Evolutionary conservation across 352 stramenopile genomes (phyloP).

Genomic region (Phytophthora europaea): DNA sequence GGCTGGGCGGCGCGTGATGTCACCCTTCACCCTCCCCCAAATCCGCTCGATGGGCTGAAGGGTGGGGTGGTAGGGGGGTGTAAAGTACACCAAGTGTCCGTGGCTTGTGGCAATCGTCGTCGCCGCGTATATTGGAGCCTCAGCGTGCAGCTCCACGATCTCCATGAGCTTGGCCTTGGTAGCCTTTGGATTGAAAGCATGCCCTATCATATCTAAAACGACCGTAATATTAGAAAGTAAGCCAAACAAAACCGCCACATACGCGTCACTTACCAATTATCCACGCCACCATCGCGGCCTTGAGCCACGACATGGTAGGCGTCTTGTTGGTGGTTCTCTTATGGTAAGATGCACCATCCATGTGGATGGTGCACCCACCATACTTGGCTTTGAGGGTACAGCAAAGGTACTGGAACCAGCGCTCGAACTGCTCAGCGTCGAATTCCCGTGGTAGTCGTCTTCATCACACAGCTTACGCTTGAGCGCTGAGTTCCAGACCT

Average conservation of each 20-base stretch:
- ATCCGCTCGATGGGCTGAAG: neutral
- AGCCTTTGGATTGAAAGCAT: neutral
- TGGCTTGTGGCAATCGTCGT: neutral
- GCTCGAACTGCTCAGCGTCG: neutral
- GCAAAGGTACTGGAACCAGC: neutral
- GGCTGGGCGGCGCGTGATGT: neutral
- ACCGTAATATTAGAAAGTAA: too few species aligned
- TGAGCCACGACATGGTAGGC: neutral
- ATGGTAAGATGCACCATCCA: neutral
- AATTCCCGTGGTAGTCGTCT: neutral
- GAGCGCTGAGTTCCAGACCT: too few species aligned
- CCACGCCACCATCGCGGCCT: neutral
- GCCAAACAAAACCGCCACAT: too few species aligned
- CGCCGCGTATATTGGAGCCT: too few species aligned
- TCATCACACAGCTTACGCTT: too few species aligned
- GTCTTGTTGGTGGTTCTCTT: neutral
- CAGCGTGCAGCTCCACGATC: too few species aligned
- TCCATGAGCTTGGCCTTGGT: neutral
- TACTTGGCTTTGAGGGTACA: neutral
- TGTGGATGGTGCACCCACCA: neutral
- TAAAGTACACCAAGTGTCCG: neutral
- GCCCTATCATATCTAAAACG: neutral
- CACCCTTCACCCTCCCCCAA: neutral
- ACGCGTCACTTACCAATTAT: too few species aligned
- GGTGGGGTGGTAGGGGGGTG: neutral